phyloP scores from a whole-genome alignment of 176 grass and related monocot genomes.

The Microstegium vimineum region DNA sequence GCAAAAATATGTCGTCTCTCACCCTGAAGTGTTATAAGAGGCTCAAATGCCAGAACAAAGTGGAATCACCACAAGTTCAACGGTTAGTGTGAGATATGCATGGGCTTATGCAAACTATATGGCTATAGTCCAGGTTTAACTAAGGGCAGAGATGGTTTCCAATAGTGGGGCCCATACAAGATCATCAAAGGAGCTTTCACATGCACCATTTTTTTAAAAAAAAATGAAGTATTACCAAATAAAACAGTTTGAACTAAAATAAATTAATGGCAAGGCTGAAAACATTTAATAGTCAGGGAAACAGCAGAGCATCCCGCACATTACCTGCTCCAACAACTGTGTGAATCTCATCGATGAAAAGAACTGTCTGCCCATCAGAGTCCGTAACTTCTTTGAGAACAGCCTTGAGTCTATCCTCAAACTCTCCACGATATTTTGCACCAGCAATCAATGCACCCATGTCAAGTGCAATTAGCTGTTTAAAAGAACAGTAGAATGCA shows the following conservation, averaged over 20 bases:
- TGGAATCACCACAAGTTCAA: neutral
- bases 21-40: neutral
- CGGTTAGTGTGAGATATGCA: neutral
- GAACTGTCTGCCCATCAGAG: constrained; percentile 84
- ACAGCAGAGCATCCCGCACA: constrained; percentile 5
- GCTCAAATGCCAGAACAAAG: constrained; percentile 1
- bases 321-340: constrained; percentile 99
- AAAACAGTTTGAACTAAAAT: neutral
- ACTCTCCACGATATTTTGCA: constrained; percentile 93
- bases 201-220: neutral
- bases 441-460: constrained; percentile 97
- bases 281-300: neutral
- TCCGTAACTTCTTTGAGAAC: constrained; percentile 93
- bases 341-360: constrained; percentile 99
- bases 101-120: neutral
- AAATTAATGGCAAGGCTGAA: neutral
- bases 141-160: neutral
- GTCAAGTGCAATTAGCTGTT: constrained; percentile 92
- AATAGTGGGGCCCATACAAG: neutral
- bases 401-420: constrained; percentile 98
- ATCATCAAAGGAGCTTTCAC: neutral
- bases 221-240: neutral
- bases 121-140: neutral
- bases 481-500: constrained; percentile 1
- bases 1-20: neutral